Percentiles rank a stretch among this genome's conserved stretches.
Conservation (phyloP, 371 early-diverging fungal species). For the Polyrhizophydium stewartii region DNA sequence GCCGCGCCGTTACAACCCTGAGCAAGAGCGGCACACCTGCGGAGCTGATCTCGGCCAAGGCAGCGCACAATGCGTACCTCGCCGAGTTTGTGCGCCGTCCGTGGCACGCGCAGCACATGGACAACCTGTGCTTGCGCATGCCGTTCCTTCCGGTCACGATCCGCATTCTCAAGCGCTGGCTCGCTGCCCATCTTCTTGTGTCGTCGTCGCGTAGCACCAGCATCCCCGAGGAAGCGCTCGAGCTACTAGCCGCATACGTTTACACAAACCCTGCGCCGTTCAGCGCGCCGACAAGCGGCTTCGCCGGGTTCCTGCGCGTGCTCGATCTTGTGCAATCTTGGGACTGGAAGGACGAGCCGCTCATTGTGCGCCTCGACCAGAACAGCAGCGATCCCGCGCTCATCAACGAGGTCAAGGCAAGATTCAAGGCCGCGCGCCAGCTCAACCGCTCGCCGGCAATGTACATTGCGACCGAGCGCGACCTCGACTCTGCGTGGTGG, state of each 20-base stretch:
- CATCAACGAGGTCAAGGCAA: conserved; percentile 11
- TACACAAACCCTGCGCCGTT: conserved; percentile 65
- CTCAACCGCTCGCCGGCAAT: conserved; percentile 38
- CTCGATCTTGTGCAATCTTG: conserved; percentile 64
- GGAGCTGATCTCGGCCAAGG: conserved; percentile 2
- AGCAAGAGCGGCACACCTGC: neutral
- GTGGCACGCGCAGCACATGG: conserved; percentile 24
- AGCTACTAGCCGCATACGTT: conserved; percentile 38
- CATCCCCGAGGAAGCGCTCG: conserved; percentile 28
- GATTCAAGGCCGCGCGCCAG: conserved; percentile 8
- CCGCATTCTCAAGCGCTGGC: conserved; percentile 84
- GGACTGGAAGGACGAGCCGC: conserved; percentile 69
- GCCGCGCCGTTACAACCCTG: conserved; percentile 12
- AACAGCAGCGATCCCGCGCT: conserved; percentile 42
- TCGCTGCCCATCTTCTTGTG: conserved; percentile 66
- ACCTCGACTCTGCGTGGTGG: conserved; percentile 58
- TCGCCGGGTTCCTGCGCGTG: conserved; percentile 72
- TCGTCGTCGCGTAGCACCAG: conserved; percentile 1
- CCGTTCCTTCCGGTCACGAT: conserved; percentile 37
- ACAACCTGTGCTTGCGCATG: conserved; percentile 23
- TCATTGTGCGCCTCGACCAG: conserved; percentile 72
- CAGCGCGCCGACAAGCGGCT: conserved; percentile 30
- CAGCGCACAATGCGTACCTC: conserved; percentile 8
- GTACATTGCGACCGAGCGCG: conserved; percentile 63
- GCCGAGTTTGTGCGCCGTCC: conserved; percentile 12